Base-by-base conservation (phyloP, 805 yeast genomes). In the Monosporozyma solicola region DNA sequence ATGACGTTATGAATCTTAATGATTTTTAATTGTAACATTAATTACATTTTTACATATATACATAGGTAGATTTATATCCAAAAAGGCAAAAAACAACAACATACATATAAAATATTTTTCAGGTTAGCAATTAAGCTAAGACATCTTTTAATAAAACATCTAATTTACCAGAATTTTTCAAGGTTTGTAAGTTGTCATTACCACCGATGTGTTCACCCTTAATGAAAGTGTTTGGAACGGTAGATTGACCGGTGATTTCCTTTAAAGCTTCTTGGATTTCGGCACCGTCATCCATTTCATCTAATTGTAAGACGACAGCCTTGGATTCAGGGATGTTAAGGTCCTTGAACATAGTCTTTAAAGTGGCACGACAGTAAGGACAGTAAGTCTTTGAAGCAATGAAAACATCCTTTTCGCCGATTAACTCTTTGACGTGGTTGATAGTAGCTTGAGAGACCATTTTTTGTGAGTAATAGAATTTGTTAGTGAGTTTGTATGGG, bases 131-230 rank as follows among this genome's bases (percentile, higher is more conserved):
- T 43, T 24, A 43, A 43, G 46, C 46, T 43, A 43, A 22, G 31
- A 43, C 15, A 10, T 39, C 41, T 44, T 62, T 52, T 54, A 75
- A 60, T 50, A 74, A 52, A 10, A 51, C 60, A 54, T 77, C 80
- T 65, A 88, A 79, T 70, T 82, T 67, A 61, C 85, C 94, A 47
- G 70, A 62, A 25, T 82, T 75, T 60, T 80, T 76, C 68, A 91
- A 78, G 51, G 78, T 75, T 72, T 90, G 95, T 58, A 92, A 74
- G 61, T 88, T 96, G 41, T 91, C 84, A 79, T 90, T 88, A 57
- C 99, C 99, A 55, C 99, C 99, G 64, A 92, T 82, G 75, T 90
- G 97, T 72, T 91, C 79, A 56, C 96, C 97, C 48, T 77, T 83
- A 68, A 92, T 89, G 74, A 85, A 92, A 61, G 92, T 79, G 69